Conservation (phyloP, 495 filamentous ascomycete genomes). For the Aspergillus baeticus region DNA sequence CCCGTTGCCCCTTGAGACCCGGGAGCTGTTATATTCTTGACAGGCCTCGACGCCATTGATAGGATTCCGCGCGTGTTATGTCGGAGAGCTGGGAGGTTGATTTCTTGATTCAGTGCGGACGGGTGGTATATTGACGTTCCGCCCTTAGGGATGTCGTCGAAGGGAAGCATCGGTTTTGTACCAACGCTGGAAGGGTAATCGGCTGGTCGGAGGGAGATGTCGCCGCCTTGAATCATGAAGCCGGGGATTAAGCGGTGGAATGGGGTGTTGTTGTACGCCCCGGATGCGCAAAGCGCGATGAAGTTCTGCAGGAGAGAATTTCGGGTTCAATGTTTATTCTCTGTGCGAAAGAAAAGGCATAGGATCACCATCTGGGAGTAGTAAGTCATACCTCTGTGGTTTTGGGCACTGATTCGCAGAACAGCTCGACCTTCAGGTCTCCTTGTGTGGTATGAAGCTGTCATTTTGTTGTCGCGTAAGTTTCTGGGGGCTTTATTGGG, state of each 20-base stretch:
- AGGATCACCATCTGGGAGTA: too few relatives aligned
- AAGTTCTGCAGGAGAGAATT: constrained; percentile 66
- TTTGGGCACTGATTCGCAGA: constrained; percentile 91
- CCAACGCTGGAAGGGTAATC: constrained; percentile 35
- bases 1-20: constrained; percentile 49
- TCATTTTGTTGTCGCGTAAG: neutral
- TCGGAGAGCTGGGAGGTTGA: constrained; percentile 69
- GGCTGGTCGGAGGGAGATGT: constrained; percentile 61
- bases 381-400: constrained; percentile 77
- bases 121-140: constrained; percentile 82
- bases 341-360: too few relatives aligned
- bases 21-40: constrained; percentile 54
- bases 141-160: constrained; percentile 64
- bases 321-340: too few relatives aligned
- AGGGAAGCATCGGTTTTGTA: constrained; percentile 40
- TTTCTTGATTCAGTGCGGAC: constrained; percentile 83
- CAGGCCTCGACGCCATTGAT: constrained; percentile 83
- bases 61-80: constrained; percentile 87
- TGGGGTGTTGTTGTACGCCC: constrained; percentile 82
- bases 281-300: constrained; percentile 87
- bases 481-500: too few relatives aligned
- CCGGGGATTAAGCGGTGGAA: constrained; percentile 86
- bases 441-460: constrained; percentile 88
- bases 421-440: constrained; percentile 93
- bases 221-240: constrained; percentile 93